Evolutionary conservation across 305 asterid genomes (phyloP).

Genomic region (Fraxinus velutina): DNA sequence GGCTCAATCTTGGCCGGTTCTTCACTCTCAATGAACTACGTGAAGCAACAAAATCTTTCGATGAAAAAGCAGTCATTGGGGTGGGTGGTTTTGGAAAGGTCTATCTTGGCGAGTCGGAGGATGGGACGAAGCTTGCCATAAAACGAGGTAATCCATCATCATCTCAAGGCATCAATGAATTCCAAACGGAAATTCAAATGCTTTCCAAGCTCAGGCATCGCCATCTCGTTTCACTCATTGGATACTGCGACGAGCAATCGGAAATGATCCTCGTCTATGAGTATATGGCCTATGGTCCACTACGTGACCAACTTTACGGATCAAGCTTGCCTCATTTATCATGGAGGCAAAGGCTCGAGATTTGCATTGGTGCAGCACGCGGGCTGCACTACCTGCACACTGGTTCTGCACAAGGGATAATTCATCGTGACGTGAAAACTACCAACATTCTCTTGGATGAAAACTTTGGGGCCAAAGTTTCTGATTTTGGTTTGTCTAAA

Average conservation of each 20-base stretch:
- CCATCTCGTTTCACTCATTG: constrained; percentile 84
- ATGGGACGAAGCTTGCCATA: constrained; percentile 69
- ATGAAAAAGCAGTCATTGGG: constrained; percentile 63
- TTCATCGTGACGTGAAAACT: constrained; percentile 91
- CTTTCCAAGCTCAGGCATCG: constrained; percentile 81
- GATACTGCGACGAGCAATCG: constrained; percentile 79
- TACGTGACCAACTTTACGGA: constrained; percentile 79
- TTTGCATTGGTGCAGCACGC: constrained; percentile 83
- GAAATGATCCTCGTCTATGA: constrained; percentile 92
- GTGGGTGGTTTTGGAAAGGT: constrained; percentile 94
- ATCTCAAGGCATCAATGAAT: constrained; percentile 85
- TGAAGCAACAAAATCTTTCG: constrained; percentile 71
- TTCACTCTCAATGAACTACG: constrained; percentile 61
- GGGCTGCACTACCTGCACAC: constrained; percentile 93
- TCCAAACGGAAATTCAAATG: constrained; percentile 71
- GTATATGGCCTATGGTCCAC: constrained; percentile 80
- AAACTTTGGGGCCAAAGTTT: constrained; percentile 58
- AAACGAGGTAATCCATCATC: constrained; percentile 85
- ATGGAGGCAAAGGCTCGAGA: constrained; percentile 81
- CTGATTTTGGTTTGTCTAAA: constrained; percentile 88
- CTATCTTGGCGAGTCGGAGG: constrained; percentile 54
- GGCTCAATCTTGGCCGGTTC: constrained; percentile 55
- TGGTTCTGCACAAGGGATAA: constrained; percentile 78
- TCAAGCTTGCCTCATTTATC: constrained; percentile 48
- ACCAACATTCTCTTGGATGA: constrained; percentile 83